phyloP scores from a whole-genome alignment of 1,139 yeast genomes.

The Kodamaea sp. region DNA sequence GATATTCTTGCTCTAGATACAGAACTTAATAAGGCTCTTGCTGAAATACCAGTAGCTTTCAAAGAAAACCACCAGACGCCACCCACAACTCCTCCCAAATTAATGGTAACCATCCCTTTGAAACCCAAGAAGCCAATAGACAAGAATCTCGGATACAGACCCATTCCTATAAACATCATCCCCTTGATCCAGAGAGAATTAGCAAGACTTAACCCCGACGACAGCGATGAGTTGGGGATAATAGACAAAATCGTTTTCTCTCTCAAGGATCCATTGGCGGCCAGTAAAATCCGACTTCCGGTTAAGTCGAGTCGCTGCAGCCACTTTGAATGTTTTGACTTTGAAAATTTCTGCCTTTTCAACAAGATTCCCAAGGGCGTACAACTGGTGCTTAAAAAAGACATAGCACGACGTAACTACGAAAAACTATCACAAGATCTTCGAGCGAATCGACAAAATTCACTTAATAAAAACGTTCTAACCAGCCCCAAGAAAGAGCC shows the following conservation, averaged over 20 bases:
- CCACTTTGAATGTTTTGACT: slow-evolving; percentile 52
- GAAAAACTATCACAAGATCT: slow-evolving; percentile 22
- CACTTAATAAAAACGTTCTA: slow-evolving; percentile 22
- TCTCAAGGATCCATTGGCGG: slow-evolving; percentile 23
- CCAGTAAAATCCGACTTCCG: slow-evolving; percentile 41
- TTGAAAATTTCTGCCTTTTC: slow-evolving; percentile 43
- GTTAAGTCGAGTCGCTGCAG: slow-evolving; percentile 39
- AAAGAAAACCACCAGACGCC: background rate
- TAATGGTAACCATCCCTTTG: background rate
- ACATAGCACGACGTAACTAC: slow-evolving; percentile 24
- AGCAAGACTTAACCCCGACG: slow-evolving; percentile 10
- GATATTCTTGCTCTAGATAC: slow-evolving; percentile 8
- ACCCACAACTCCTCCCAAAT: background rate
- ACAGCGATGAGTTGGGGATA: slow-evolving; percentile 15
- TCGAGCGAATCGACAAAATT: slow-evolving; percentile 5
- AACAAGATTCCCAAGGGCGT: slow-evolving; percentile 37
- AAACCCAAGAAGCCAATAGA: slow-evolving; percentile 1
- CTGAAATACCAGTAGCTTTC: slow-evolving; percentile 1
- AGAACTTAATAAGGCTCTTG: slow-evolving; percentile 13
- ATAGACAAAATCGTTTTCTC: slow-evolving; percentile 17
- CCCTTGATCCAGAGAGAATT: slow-evolving; percentile 18
- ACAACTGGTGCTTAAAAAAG: slow-evolving; percentile 26
- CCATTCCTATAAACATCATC: slow-evolving; percentile 17
- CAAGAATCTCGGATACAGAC: slow-evolving; percentile 10
- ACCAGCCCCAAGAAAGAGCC: slow-evolving; percentile 2